Evolutionary conservation across 2,329 filamentous ascomycete genomes (phyloP), one percentile per base, ranked within the genome.

Genomic region (Leptoxyphium fumago): DNA sequence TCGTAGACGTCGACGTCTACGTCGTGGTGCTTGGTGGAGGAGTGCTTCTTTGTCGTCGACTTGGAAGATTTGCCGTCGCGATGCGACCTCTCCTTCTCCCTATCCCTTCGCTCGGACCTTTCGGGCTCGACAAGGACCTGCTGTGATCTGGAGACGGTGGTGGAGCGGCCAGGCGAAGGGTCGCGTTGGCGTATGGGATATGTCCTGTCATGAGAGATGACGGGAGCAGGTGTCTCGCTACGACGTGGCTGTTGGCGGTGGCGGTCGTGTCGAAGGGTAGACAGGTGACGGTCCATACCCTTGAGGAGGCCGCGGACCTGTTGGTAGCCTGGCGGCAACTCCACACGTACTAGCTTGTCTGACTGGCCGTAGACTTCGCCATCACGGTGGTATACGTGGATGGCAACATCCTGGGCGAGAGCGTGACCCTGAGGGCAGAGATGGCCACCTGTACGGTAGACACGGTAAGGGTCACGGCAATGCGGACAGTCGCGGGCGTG

Each of bases 381-480:
- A 38, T 61, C 50, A 2, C 48, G 44, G 49, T 62, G 62, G 61
- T 67, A 68, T 53, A 70, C 61, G 56, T 64, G 65, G 40, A 55
- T 57, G 21, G 66, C 62, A 29, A 70, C 64, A 29, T 66, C 63
- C 41, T 66, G 62, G 21, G 66, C 66, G n/a, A 71, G 58, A 32
- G 55, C 51, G 49, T 66, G 64, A 41, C 68, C 68, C 17, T 52
- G 51, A 14, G 64, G 59, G 51, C 68, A 71, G 14, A 71, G 63
- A 46, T 61, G 60, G 15, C 59, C 53, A 49, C 60, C 61, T 45
- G 54, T 48, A 34, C 56, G 59, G 59, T 64, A 60, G 45, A 65
- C 64, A 29, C 64, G 57, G 48, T 66, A 65, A 2, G 68, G 66
- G 50, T 67, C 57, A 51, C 58, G 55, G 62, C 69, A 72, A 46